phyloP scores from a whole-genome alignment of 1,139 yeast genomes.

The Hyphopichia pseudoburtonii region DNA sequence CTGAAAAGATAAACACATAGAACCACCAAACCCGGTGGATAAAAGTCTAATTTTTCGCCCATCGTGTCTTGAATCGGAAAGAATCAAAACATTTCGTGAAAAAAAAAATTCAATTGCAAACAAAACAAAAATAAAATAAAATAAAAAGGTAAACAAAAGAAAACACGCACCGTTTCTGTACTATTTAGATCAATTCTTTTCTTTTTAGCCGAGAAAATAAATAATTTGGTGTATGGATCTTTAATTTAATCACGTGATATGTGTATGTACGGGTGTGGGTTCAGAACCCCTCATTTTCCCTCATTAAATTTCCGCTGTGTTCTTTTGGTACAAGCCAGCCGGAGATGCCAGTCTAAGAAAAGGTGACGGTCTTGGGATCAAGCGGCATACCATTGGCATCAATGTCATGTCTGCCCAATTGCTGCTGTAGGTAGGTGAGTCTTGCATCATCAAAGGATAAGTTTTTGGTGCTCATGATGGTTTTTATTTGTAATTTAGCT shows the following conservation, averaged over 20 bases:
- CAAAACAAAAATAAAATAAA: too few species aligned
- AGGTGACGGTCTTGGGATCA: constrained; percentile 42
- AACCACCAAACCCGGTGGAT: background rate
- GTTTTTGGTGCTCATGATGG: constrained; percentile 51
- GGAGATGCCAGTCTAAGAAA: too few species aligned
- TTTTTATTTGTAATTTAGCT: constrained; percentile 52
- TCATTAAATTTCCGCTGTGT: too few species aligned
- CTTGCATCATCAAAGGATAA: constrained; percentile 74
- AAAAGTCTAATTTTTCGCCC: background rate
- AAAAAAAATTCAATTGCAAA: too few species aligned
- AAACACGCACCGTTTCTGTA: background rate
- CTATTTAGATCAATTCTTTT: background rate
- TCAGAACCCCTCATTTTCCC: too few species aligned
- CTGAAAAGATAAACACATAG: too few species aligned
- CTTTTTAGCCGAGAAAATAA: background rate
- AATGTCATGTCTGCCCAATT: constrained; percentile 53
- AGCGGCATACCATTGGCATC: constrained; percentile 43
- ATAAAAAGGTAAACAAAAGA: too few species aligned
- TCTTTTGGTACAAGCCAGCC: too few species aligned
- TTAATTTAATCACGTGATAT: too few species aligned
- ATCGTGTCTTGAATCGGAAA: background rate
- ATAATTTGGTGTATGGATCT: too few species aligned
- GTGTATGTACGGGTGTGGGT: background rate
- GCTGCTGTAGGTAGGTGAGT: constrained; percentile 44
- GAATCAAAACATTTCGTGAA: background rate